These are phyloP conservation scores for Dentiscutata heterogama DNA, from an alignment of 371 early-diverging fungal species.

Conservation along the genomic window DNA sequence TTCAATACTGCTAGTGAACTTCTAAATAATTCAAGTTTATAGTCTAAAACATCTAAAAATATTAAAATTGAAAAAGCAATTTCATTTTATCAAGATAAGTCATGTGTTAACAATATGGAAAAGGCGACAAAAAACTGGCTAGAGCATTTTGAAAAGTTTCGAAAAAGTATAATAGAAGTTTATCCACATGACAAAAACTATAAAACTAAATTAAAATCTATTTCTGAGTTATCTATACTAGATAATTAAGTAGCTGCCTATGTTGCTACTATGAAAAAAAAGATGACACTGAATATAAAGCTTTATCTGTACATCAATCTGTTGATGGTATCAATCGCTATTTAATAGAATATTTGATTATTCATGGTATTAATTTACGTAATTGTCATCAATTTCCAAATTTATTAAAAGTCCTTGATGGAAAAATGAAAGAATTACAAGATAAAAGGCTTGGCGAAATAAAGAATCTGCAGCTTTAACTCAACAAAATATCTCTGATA, in stretches of 20 bases:
- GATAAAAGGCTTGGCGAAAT: not conserved
- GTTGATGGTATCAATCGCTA: not conserved
- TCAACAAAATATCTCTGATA: not conserved
- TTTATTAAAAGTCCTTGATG: not conserved
- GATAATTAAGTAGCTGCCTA: not conserved
- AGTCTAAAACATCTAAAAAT: constrained; percentile 21
- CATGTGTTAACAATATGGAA: not conserved
- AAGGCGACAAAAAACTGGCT: constrained; percentile 15
- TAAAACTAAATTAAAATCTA: not conserved
- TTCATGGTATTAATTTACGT: not conserved
- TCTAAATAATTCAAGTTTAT: constrained; percentile 15
- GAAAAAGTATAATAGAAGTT: not conserved
- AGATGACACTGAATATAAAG: constrained; percentile 1
- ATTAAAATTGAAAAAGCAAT: constrained; percentile 24
- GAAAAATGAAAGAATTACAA: not conserved
- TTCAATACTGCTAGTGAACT: constrained; percentile 15
- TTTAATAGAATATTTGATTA: not conserved
- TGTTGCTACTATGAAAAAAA: constrained; percentile 2
- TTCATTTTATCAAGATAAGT: constrained; percentile 26
- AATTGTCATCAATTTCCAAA: not conserved
- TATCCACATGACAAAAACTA: not conserved
- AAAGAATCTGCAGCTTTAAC: not conserved
- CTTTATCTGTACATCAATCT: not conserved
- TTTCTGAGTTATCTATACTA: constrained; percentile 11
- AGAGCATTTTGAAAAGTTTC: constrained; percentile 1